phyloP scores from a whole-genome alignment of 139 green algal species.

The Asterochloris erici region DNA sequence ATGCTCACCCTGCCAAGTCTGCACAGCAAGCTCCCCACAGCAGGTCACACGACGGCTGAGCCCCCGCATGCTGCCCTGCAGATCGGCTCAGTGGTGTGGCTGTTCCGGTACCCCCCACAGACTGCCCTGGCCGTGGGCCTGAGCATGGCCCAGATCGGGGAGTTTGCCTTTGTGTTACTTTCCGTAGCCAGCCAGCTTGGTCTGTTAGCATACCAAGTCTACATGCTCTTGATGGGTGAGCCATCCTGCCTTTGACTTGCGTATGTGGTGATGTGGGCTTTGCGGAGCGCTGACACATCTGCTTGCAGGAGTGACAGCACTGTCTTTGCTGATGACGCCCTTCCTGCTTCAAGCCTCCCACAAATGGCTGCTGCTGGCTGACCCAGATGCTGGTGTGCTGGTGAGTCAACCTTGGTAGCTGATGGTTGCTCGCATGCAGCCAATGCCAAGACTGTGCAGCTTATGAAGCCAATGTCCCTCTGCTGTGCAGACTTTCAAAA shows the following conservation, averaged over 20 bases:
- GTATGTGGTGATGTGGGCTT: background rate
- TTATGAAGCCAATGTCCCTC: background rate
- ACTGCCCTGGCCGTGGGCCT: slow-evolving; percentile 74
- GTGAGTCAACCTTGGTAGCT: background rate
- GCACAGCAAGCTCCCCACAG: background rate
- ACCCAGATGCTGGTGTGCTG: slow-evolving; percentile 5
- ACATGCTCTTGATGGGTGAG: slow-evolving; percentile 85
- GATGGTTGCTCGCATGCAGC: background rate
- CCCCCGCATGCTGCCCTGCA: slow-evolving; percentile 8
- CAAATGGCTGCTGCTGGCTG: slow-evolving; percentile 8
- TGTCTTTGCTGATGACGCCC: slow-evolving; percentile 91
- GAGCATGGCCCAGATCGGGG: slow-evolving; percentile 83
- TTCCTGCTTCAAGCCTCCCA: slow-evolving; percentile 58
- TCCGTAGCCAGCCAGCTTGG: slow-evolving; percentile 67
- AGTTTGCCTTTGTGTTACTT: slow-evolving; percentile 97
- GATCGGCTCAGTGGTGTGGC: slow-evolving; percentile 70
- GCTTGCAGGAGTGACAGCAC: slow-evolving; percentile 75
- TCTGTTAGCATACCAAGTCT: slow-evolving; percentile 77
- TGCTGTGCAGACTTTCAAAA: slow-evolving; percentile 14
- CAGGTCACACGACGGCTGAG: too few species aligned
- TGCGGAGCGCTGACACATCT: background rate
- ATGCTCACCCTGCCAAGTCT: too few species aligned
- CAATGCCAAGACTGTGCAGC: background rate
- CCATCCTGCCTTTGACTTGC: background rate
- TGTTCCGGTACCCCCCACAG: slow-evolving; percentile 60